These are phyloP conservation scores for Candida cerambycidarum DNA, from an alignment of 805 yeast genomes.

Conservation along the genomic window DNA sequence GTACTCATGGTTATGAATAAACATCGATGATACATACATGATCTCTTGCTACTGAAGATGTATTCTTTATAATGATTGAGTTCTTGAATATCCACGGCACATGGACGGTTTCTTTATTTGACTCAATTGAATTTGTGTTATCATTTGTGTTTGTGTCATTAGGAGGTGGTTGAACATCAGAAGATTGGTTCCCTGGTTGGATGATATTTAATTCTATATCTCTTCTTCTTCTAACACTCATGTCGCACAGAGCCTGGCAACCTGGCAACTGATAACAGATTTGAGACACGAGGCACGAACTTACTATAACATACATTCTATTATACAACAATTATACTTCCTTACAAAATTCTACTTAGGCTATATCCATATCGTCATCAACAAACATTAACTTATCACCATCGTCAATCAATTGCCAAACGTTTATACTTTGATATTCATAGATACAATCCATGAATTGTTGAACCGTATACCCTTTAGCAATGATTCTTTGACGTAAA, in stretches of 20 bases:
- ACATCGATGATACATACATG: constrained; percentile 26
- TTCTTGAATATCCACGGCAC: constrained; percentile 3
- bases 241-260: not conserved
- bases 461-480: constrained; percentile 80
- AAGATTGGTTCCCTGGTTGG: not conserved
- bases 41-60: constrained; percentile 39
- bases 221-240: constrained; percentile 5
- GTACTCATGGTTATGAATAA: constrained; percentile 15
- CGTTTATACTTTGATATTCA: constrained; percentile 68
- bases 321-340: constrained; percentile 5
- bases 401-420: constrained; percentile 76
- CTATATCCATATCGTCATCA: constrained; percentile 27
- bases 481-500: constrained; percentile 63
- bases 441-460: constrained; percentile 73
- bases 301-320: constrained; percentile 6
- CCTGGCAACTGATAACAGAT: too few species aligned
- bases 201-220: constrained; percentile 3
- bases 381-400: constrained; percentile 63
- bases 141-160: not conserved
- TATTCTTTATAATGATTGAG: constrained; percentile 22
- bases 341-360: too few species aligned
- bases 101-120: not conserved
- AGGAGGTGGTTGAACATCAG: not conserved
- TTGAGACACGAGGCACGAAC: not conserved
- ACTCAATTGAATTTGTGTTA: not conserved